These are phyloP conservation scores for Trichosporon ovoides DNA, from an alignment of 1,284 basidiomycete genomes.

Conservation along the genomic window DNA sequence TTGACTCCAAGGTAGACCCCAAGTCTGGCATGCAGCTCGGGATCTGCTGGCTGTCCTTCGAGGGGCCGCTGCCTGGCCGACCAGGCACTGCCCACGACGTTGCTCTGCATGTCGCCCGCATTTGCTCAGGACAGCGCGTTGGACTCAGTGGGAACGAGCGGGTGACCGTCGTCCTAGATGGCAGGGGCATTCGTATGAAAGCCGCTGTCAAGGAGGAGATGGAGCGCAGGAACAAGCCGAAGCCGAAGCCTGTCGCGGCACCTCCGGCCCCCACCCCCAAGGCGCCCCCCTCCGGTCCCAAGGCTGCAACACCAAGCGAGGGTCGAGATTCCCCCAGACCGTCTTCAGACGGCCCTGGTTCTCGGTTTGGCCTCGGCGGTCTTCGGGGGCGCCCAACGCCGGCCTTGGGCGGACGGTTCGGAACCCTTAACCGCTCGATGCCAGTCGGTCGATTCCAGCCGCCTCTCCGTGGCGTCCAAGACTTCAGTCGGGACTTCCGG, in stretches of 20 bases:
- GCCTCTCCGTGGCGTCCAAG: constrained; percentile 2
- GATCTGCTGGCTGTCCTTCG: constrained; percentile 70
- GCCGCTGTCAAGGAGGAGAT: constrained; percentile 53
- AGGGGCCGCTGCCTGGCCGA: constrained; percentile 29
- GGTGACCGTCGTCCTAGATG: constrained; percentile 50
- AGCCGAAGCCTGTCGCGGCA: constrained; percentile 22
- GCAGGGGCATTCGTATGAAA: constrained; percentile 44
- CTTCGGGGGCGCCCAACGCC: constrained; percentile 15
- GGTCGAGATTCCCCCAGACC: constrained; percentile 12
- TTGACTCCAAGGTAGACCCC: constrained; percentile 75
- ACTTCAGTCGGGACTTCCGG: constrained; percentile 1
- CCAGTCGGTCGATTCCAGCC: constrained; percentile 16
- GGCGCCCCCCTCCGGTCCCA: neutral
- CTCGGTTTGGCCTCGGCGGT: constrained; percentile 3
- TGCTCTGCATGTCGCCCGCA: constrained; percentile 41
- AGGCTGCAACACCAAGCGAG: constrained; percentile 7
- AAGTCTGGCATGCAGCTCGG: constrained; percentile 76
- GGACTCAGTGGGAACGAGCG: constrained; percentile 35
- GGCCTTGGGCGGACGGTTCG: constrained; percentile 19
- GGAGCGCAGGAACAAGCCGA: constrained; percentile 55
- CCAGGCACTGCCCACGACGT: constrained; percentile 41
- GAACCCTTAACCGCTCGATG: constrained; percentile 22
- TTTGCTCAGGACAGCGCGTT: constrained; percentile 48
- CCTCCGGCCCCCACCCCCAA: neutral
- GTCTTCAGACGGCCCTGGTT: constrained; percentile 7